Conservation (phyloP, 495 filamentous ascomycete genomes). For the Aspergillus saccharolyticus region DNA sequence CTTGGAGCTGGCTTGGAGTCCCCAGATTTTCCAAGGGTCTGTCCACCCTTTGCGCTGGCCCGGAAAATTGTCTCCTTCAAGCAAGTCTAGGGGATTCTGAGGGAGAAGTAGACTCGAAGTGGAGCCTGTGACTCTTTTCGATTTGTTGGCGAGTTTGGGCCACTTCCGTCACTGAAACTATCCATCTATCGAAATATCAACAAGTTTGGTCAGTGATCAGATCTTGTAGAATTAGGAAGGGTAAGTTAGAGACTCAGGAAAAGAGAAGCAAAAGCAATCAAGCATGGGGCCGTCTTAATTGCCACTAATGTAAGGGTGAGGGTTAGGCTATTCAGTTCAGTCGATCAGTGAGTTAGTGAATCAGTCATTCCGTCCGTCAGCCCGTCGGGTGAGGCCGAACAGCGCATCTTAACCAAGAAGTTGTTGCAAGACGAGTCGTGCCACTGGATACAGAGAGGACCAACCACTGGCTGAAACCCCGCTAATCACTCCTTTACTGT, state of each 20-base stretch:
- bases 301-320: conserved; percentile 1
- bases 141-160: background rate
- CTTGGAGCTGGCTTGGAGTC: background rate
- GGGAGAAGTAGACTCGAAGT: background rate
- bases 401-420: background rate
- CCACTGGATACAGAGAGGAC: background rate
- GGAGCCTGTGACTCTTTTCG: background rate
- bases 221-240: background rate
- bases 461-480: conserved; percentile 9
- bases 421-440: background rate
- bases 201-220: background rate
- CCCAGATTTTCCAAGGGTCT: conserved; percentile 6
- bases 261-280: background rate
- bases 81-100: no score
- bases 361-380: background rate
- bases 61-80: background rate
- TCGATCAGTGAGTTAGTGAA: background rate
- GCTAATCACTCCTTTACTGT: background rate
- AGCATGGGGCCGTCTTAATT: background rate
- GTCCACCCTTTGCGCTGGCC: background rate
- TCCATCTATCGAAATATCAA: background rate
- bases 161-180: background rate
- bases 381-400: conserved; percentile 4
- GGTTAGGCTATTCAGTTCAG: background rate
- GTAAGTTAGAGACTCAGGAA: background rate